Conservation (phyloP, 176 grass and related monocot genomes). For the Ensete ventricosum region DNA sequence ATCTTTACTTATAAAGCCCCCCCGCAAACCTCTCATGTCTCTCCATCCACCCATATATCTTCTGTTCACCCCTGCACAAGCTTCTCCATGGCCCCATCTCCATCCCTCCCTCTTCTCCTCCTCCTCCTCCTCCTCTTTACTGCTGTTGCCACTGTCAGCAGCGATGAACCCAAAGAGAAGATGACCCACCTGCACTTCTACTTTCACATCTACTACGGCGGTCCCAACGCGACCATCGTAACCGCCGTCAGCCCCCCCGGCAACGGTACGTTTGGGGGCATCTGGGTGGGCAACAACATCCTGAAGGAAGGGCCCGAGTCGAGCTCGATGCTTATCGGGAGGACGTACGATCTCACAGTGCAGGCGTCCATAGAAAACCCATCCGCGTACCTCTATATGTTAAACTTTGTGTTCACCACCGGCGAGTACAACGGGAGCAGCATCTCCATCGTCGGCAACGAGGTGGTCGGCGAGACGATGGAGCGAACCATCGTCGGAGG, state of each 20-base stretch:
- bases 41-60: no score
- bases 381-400: constrained; percentile 3
- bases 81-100: neutral
- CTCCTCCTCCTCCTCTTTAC: neutral
- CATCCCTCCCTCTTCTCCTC: neutral
- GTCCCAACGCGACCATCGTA: constrained; percentile 14
- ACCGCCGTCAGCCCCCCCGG: neutral
- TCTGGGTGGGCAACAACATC: constrained; percentile 4
- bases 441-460: constrained; percentile 19
- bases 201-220: constrained; percentile 22
- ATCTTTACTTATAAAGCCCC: no score
- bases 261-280: constrained; percentile 11
- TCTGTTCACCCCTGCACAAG: no score
- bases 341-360: constrained; percentile 28
- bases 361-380: constrained; percentile 9
- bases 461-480: constrained; percentile 11
- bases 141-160: neutral
- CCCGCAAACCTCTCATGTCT: no score
- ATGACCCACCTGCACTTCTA: constrained; percentile 17
- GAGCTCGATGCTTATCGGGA: constrained; percentile 20
- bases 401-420: constrained; percentile 23
- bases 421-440: constrained; percentile 32
- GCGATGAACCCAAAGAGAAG: neutral
- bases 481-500: constrained; percentile 39
- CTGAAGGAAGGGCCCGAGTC: constrained; percentile 26